Base-by-base conservation (phyloP, 1,284 basidiomycete genomes). In the Trichosporon inkin region DNA sequence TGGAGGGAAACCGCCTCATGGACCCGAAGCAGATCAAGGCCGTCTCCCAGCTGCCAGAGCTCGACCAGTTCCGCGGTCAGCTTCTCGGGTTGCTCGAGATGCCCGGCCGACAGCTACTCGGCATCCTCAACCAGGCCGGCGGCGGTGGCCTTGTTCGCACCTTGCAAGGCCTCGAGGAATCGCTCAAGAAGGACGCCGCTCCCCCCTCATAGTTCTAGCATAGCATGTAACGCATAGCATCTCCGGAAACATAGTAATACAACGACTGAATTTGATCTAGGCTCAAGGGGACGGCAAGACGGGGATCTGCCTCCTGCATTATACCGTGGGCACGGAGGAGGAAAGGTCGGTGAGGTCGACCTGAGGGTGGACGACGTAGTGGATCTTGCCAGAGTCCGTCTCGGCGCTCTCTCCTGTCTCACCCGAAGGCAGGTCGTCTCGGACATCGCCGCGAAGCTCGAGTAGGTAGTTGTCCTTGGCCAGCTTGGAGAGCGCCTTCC, bases 401-500 rank as follows among this genome's bases (percentile, higher is more conserved):
- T 70, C 68, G 52, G 67, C 61, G 36, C 49, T 57, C 52, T 71
- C 69, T 49, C 71, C 69, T n/a, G 17, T 35, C 22, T 54, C 58
- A 17, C 55, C 81, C 1, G 86, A 86, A 17, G 81, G 75, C 41
- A 84, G 84, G 10, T 88, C 88, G 24, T 91, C 86, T 65, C 89
- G 85, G 1, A 89, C 86, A 69, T 92, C 89, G 24, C 90, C 91
- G 53, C 81, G 84, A 56, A 92, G 82, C 76, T 92, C 89, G 24
- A 96, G 81, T 17, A 96, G 81, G 77, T 87, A 94, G 68, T 87
- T 87, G 72, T 95, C 92, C 85, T 93, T 95, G 64, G 95, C 88
- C 59, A 99, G 80, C 78, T 91, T 93, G 67, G 82, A 85, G 64
- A 99, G 76, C 70, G 96, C 88, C 80, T 98, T 99, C 49, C 84